These are phyloP conservation scores for Lecanoromycetidae sp. DNA, from an alignment of 2,329 filamentous ascomycete species.

Conservation along the genomic window DNA sequence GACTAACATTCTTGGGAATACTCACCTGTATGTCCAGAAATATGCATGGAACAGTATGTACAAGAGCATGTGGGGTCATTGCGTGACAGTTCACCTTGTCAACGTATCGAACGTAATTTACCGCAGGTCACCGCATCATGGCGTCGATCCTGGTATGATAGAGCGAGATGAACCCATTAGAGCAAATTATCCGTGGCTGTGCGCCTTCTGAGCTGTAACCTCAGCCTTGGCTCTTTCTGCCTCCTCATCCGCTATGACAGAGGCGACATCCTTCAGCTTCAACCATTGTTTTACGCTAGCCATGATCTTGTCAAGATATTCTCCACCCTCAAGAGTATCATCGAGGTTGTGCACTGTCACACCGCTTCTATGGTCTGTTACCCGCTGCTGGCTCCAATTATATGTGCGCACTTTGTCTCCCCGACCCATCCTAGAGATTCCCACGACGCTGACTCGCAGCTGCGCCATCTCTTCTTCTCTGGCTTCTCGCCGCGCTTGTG, in stretches of 20 bases:
- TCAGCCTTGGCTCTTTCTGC: conserved; percentile 20
- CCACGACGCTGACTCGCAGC: conserved; percentile 65
- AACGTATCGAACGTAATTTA: too few species aligned
- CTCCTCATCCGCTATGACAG: conserved; percentile 53
- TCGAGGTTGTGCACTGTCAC: conserved; percentile 69
- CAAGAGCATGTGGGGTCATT: too few species aligned
- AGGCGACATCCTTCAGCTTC: conserved; percentile 59
- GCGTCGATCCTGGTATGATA: too few species aligned
- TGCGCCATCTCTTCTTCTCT: conserved; percentile 67
- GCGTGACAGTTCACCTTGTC: too few species aligned
- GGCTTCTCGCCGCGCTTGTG: conserved; percentile 65
- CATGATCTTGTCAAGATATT: conserved; percentile 63
- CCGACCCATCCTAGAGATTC: conserved; percentile 67
- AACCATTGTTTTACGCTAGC: conserved; percentile 67
- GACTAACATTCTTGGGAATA: too few species aligned
- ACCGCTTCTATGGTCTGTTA: conserved; percentile 78
- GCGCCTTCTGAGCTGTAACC: neutral
- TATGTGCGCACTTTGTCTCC: conserved; percentile 93
- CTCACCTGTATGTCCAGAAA: too few species aligned
- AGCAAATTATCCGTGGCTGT: too few species aligned
- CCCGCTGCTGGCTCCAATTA: conserved; percentile 66
- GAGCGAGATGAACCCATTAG: neutral
- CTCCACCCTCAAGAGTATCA: conserved; percentile 64
- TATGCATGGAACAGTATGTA: too few species aligned
- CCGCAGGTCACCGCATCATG: neutral